phyloP scores from a whole-genome alignment of 257 asterid species.

The Nicotiana noctiflora region DNA sequence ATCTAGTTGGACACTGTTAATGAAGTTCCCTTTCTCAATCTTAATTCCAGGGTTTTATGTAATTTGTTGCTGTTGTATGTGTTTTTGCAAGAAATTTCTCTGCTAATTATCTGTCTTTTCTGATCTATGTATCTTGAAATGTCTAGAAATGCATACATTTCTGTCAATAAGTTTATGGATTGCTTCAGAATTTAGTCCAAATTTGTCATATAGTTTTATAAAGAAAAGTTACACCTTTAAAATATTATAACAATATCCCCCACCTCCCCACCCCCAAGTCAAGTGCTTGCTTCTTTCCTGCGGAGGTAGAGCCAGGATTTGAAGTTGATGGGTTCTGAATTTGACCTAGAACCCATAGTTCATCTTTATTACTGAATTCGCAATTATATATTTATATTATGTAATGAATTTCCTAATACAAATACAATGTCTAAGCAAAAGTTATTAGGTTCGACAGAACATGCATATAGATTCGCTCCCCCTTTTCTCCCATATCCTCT shows the following conservation, averaged over 20 bases:
- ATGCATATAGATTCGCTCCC: no score
- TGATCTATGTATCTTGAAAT: neutral
- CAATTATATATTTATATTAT: no score
- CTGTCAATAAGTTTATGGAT: neutral
- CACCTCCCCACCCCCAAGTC: neutral
- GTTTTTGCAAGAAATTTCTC: neutral
- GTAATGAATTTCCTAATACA: no score
- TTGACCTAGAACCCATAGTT: no score
- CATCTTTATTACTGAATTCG: no score
- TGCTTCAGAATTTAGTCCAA: neutral
- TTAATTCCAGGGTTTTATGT: neutral
- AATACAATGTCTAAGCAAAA: no score
- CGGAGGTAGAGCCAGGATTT: no score
- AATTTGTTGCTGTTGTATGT: neutral
- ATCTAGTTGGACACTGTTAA: neutral
- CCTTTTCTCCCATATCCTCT: neutral
- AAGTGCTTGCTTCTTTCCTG: neutral
- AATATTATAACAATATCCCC: neutral
- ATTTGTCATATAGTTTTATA: neutral
- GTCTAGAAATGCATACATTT: neutral
- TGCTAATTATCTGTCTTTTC: neutral
- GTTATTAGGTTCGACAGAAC: no score
- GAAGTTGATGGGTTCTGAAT: no score
- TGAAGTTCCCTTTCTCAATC: neutral
- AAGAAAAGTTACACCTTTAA: neutral